Conservation (phyloP, 495 filamentous ascomycete species). For the Aspergillus taichungensis region DNA sequence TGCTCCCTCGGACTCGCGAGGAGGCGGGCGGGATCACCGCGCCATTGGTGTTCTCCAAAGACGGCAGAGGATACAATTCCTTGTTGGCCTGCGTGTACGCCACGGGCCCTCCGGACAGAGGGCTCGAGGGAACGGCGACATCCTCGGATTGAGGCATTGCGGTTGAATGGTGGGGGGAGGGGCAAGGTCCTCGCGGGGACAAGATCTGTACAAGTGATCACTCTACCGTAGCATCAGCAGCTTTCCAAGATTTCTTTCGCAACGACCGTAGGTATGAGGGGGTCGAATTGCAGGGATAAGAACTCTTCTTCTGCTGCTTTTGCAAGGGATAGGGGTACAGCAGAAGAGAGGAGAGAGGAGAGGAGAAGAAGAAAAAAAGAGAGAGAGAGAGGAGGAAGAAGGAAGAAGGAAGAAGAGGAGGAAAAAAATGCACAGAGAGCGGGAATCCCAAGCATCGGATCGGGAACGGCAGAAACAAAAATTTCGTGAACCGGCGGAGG, state of each 20-base stretch:
- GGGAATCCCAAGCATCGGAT: background rate
- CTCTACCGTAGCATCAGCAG: constrained; percentile 41
- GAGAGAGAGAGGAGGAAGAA: background rate
- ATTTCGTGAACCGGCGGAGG: constrained; percentile 16
- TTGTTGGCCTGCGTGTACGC: constrained; percentile 23
- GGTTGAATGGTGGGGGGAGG: constrained; percentile 22
- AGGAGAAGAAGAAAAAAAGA: constrained; percentile 10
- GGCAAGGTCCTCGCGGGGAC: constrained; percentile 40
- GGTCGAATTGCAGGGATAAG: constrained; percentile 14
- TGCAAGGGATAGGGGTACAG: constrained; percentile 19
- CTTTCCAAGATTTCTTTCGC: constrained; percentile 20
- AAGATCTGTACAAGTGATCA: constrained; percentile 23
- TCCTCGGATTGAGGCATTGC: constrained; percentile 29
- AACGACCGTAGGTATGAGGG: constrained; percentile 1
- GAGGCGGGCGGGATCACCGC: constrained; percentile 43
- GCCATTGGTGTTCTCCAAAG: constrained; percentile 26
- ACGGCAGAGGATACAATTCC: constrained; percentile 25
- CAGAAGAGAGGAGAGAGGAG: constrained; percentile 13
- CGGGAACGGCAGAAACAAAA: constrained; percentile 16
- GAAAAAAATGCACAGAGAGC: too few relatives aligned
- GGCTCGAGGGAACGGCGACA: constrained; percentile 26
- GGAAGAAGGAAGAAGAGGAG: too few relatives aligned
- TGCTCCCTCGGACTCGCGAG: constrained; percentile 31
- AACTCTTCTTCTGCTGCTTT: constrained; percentile 21
- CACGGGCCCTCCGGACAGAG: constrained; percentile 26